These are phyloP conservation scores for Kwoniella newhampshirensis DNA, from an alignment of 768 basidiomycete genomes.

Conservation along the genomic window DNA sequence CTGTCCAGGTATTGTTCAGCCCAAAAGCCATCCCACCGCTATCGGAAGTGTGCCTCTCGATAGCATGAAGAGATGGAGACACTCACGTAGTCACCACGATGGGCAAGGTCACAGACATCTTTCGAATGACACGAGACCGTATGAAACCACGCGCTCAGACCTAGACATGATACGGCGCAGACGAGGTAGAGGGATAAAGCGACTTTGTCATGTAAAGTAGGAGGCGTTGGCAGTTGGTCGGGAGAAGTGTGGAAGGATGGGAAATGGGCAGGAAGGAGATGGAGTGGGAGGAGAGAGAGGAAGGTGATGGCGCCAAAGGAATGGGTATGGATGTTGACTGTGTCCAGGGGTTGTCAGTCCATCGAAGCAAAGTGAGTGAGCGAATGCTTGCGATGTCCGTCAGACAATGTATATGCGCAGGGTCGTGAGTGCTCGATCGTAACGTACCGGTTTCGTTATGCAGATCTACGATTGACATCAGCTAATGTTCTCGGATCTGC, in stretches of 20 bases:
- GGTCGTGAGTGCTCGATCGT: too few species aligned
- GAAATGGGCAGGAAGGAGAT: conserved; percentile 55
- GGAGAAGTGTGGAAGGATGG: conserved; percentile 17
- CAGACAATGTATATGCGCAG: too few species aligned
- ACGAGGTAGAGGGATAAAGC: conserved; percentile 67
- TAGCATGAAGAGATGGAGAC: neutral
- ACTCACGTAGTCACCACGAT: conserved; percentile 57
- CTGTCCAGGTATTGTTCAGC: conserved; percentile 45
- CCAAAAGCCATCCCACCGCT: neutral
- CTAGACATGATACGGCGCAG: conserved; percentile 72
- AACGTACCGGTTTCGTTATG: conserved; percentile 51
- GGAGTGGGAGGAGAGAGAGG: conserved; percentile 58
- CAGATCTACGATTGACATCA: conserved; percentile 26
- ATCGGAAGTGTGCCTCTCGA: neutral
- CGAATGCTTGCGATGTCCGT: too few species aligned
- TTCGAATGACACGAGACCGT: conserved; percentile 71
- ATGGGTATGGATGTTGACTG: conserved; percentile 86
- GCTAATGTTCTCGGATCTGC: neutral
- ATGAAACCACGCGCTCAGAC: conserved; percentile 71
- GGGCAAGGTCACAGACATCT: conserved; percentile 55
- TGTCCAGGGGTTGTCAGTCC: conserved; percentile 14
- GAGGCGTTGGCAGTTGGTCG: conserved; percentile 2
- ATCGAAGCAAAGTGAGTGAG: too few species aligned
- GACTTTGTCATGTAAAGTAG: conserved; percentile 56
- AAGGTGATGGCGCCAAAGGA: conserved; percentile 67